Percentiles rank a stretch among this genome's conserved stretches.
These are phyloP conservation scores for Poronia punctata DNA, from an alignment of 495 filamentous ascomycete genomes.

Conservation along the genomic window DNA sequence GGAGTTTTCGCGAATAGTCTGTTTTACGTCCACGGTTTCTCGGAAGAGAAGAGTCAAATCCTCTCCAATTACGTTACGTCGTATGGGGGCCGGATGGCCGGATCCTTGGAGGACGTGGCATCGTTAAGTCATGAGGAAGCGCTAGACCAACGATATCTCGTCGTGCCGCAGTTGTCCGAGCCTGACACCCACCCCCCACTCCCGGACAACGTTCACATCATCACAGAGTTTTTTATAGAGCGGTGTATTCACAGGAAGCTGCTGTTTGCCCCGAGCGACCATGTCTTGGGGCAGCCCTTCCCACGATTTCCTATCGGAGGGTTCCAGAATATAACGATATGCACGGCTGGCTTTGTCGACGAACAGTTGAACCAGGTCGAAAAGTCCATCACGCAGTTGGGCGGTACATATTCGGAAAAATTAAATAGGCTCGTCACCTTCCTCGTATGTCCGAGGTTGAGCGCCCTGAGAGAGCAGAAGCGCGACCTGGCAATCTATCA, in stretches of 20 bases:
- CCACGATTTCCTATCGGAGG: constrained; percentile 58
- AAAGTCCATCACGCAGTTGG: constrained; percentile 66
- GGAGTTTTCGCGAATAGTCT: constrained; percentile 48
- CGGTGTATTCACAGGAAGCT: constrained; percentile 68
- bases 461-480: constrained; percentile 61
- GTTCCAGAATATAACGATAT: constrained; percentile 62
- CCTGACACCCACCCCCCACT: constrained; percentile 32
- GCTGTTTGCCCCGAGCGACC: constrained; percentile 59
- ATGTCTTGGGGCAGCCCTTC: constrained; percentile 72
- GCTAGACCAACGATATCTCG: constrained; percentile 31
- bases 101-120: constrained; percentile 36
- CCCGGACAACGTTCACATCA: constrained; percentile 39
- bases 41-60: constrained; percentile 32
- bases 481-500: constrained; percentile 64
- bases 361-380: constrained; percentile 78
- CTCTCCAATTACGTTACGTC: constrained; percentile 36
- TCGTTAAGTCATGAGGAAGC: constrained; percentile 19
- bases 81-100: constrained; percentile 38
- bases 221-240: constrained; percentile 93
- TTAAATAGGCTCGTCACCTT: constrained; percentile 60
- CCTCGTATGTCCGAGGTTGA: constrained; percentile 56
- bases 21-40: constrained; percentile 64
- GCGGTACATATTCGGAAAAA: constrained; percentile 69
- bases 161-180: constrained; percentile 43
- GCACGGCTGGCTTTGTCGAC: constrained; percentile 75